Percentiles rank a stretch among this genome's conserved stretches.
Evolutionary conservation across 495 filamentous ascomycete genomes (phyloP).

Genomic region (Penicillium bovifimosum): DNA sequence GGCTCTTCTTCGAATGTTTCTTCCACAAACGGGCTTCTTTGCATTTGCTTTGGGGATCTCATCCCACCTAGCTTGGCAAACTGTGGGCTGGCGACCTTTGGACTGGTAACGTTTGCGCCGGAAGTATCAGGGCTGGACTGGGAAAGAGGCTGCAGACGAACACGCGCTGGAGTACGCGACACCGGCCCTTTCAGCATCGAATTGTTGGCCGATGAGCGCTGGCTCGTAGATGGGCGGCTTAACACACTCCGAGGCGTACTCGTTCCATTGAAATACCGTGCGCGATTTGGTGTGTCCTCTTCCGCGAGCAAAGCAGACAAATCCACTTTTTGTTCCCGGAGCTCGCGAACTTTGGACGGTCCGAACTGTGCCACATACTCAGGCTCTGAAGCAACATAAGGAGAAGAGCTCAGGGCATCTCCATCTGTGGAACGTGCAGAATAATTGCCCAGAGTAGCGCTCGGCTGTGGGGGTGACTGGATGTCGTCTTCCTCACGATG

Average conservation of each 20-base stretch:
- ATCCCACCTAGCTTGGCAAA: conserved; percentile 5
- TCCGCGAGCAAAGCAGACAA: conserved; percentile 29
- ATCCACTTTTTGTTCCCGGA: conserved; percentile 40
- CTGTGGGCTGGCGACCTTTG: neutral
- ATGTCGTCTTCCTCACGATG: conserved; percentile 14
- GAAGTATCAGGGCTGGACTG: conserved; percentile 24
- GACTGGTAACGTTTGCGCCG: neutral
- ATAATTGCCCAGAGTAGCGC: conserved; percentile 11
- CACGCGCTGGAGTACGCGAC: conserved; percentile 14
- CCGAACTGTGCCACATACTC: conserved; percentile 25
- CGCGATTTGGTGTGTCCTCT: conserved; percentile 39
- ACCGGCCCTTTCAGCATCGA: conserved; percentile 11
- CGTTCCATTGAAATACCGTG: conserved; percentile 38
- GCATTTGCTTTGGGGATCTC: neutral
- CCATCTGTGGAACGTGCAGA: conserved; percentile 3
- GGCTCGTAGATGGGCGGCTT: conserved; percentile 13
- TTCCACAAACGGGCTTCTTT: conserved; percentile 9
- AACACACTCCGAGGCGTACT: conserved; percentile 29
- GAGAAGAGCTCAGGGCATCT: conserved; percentile 23
- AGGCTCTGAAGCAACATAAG: conserved; percentile 28
- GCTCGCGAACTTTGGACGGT: conserved; percentile 31
- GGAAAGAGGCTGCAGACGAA: conserved; percentile 23
- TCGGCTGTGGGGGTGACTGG: neutral
- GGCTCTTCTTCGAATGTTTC: conserved; percentile 10
- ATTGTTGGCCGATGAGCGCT: conserved; percentile 9